phyloP scores from a whole-genome alignment of 192 early-diverging fungal genomes.

The Coemansia sp. region DNA sequence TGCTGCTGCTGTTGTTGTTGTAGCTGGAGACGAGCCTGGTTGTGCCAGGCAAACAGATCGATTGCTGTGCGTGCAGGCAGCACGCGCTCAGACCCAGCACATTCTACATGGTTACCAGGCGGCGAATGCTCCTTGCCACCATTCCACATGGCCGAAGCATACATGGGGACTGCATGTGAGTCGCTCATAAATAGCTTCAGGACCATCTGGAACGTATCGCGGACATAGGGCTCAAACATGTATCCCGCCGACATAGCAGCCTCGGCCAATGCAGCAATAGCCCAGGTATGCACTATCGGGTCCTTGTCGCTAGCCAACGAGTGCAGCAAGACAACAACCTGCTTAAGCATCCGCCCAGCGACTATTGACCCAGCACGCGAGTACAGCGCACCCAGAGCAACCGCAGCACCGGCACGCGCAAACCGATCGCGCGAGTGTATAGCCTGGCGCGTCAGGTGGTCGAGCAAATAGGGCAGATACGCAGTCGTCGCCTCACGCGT shows the following conservation, averaged over 20 bases:
- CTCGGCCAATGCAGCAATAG: slow-evolving; percentile 76
- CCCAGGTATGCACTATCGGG: slow-evolving; percentile 93
- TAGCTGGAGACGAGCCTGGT: too few species aligned
- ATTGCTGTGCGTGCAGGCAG: slow-evolving; percentile 9
- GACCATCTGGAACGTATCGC: slow-evolving; percentile 79
- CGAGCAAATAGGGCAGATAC: slow-evolving; percentile 37
- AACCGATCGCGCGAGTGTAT: slow-evolving; percentile 92
- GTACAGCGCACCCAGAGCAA: slow-evolving; percentile 88
- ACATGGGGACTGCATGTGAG: slow-evolving; percentile 64
- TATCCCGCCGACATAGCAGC: slow-evolving; percentile 84
- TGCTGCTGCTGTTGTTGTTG: too few species aligned
- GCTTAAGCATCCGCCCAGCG: slow-evolving; percentile 74
- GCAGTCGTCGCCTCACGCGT: slow-evolving; percentile 19
- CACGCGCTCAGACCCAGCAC: slow-evolving; percentile 7
- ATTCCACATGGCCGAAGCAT: slow-evolving; percentile 31
- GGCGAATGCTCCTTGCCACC: slow-evolving; percentile 33
- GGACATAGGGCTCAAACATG: slow-evolving; percentile 90
- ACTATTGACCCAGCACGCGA: slow-evolving; percentile 87
- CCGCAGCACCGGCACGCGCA: slow-evolving; percentile 84
- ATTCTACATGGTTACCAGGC: neutral
- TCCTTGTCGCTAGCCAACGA: slow-evolving; percentile 90
- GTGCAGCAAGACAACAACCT: slow-evolving; percentile 84
- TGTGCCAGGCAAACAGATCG: neutral
- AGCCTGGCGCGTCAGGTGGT: slow-evolving; percentile 57
- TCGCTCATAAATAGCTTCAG: slow-evolving; percentile 88